These are phyloP conservation scores for Rhizoctonia solani DNA, from an alignment of 1,284 basidiomycete species.

Conservation along the genomic window DNA sequence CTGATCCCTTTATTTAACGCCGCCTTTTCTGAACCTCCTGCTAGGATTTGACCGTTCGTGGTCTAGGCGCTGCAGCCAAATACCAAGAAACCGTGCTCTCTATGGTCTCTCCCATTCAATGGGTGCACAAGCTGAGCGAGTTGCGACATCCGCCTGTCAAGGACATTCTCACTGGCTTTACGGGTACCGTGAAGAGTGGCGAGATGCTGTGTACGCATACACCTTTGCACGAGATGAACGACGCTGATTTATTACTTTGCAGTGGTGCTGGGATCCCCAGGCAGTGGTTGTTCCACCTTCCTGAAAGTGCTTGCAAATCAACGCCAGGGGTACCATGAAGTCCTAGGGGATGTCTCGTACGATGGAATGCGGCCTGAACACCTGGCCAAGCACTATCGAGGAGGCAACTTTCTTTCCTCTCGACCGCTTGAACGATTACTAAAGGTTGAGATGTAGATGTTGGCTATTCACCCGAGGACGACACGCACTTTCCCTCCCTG, in stretches of 20 bases:
- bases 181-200: conserved; percentile 49
- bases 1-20: neutral
- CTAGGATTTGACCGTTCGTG: conserved; percentile 6
- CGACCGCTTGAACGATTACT: no score
- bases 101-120: neutral
- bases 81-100: neutral
- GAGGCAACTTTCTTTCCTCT: conserved; percentile 57
- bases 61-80: conserved; percentile 3
- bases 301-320: conserved; percentile 60
- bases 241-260: conserved; percentile 43
- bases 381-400: conserved; percentile 56
- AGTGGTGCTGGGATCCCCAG: conserved; percentile 59
- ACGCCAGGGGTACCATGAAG: conserved; percentile 52
- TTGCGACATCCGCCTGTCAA: conserved; percentile 21
- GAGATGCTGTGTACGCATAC: conserved; percentile 50
- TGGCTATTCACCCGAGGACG: conserved; percentile 46
- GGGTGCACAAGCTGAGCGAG: neutral
- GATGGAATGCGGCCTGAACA: conserved; percentile 56
- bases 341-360: conserved; percentile 57
- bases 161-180: conserved; percentile 42
- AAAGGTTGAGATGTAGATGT: conserved; percentile 42
- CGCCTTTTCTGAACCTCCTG: neutral
- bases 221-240: conserved; percentile 4
- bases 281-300: conserved; percentile 58
- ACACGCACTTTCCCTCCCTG: conserved; percentile 63